These are phyloP conservation scores for Przewalskia tangutica DNA, from an alignment of 257 asterid species.

Conservation along the genomic window DNA sequence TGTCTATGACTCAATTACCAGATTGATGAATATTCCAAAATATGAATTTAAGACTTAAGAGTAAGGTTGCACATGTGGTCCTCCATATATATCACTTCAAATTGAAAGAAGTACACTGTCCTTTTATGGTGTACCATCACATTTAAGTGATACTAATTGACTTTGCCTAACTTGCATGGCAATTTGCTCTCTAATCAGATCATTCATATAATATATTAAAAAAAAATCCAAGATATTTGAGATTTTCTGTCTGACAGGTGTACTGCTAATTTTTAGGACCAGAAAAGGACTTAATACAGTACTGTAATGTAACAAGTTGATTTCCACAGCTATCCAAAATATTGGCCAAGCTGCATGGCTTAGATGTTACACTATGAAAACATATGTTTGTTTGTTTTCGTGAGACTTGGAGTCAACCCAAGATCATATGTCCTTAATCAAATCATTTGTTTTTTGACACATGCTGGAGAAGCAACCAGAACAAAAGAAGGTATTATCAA, in stretches of 20 bases:
- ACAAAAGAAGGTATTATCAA: background rate
- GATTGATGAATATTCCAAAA: background rate
- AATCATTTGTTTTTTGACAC: background rate
- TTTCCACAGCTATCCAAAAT: background rate
- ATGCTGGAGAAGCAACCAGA: background rate
- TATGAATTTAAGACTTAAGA: background rate
- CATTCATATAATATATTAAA: background rate
- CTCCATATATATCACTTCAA: background rate
- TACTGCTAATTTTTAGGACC: background rate
- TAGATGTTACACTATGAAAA: background rate
- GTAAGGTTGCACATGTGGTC: background rate
- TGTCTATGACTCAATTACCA: background rate
- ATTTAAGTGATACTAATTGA: background rate
- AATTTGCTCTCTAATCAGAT: background rate
- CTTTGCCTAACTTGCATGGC: background rate
- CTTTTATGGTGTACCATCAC: background rate
- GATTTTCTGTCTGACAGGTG: background rate
- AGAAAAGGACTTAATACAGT: background rate
- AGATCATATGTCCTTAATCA: background rate
- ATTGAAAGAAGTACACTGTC: background rate
- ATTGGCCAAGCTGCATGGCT: background rate
- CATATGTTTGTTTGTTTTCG: background rate
- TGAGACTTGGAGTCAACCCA: background rate
- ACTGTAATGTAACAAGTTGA: background rate
- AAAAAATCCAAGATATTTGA: no score